Evolutionary conservation across 768 basidiomycete genomes (phyloP), one percentile per base, ranked within the genome.

Genomic region (Obba rivulosa): DNA sequence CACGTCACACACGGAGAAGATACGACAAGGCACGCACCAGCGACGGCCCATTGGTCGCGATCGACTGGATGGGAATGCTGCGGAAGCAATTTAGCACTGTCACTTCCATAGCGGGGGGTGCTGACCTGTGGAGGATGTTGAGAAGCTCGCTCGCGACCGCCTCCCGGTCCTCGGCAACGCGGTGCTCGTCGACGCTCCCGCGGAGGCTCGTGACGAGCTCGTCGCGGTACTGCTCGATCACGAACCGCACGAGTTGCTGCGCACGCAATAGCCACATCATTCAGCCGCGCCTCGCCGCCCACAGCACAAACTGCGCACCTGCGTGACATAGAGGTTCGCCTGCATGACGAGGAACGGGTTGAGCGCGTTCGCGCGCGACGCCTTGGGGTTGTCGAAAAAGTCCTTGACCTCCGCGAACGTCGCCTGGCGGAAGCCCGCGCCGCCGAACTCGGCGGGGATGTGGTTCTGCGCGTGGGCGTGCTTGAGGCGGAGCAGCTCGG

Each of bases 301-400:
- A 39, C 20, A 7, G 20, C n/a, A 5, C 5, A 8, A 16, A 39
- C n/a, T 43, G 46, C 76, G 51, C 53, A 86, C 91, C 78, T 93
- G 92, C 10, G 92, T 94, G 57, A 94, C 92, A 57, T 86, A 94
- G 36, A 95, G 72, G 60, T 95, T 95, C 31, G 87, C 87, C 66
- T 93, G 92, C 79, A 92, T 87, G 25, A 95, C 91, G 25, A 93
- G 73, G 74, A 86, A 94, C 17, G 88, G 85, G 62, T 95, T 92
- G 45, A 89, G 75, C 0, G 92, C 91, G 59, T 88, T 87, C 48
- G 81, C 88, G 18, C 87, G 78, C 8, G 82, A 87, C 8, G 89
- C 89, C 53, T 91, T 87, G 11, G 92, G 92, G 58, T 94, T 89
- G 55, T 92, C 85, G 62, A 94, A 95, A 62, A 92, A 90, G 63